phyloP scores from a whole-genome alignment of 1,284 basidiomycete genomes.

The Melanopsichium pennsylvanicum region DNA sequence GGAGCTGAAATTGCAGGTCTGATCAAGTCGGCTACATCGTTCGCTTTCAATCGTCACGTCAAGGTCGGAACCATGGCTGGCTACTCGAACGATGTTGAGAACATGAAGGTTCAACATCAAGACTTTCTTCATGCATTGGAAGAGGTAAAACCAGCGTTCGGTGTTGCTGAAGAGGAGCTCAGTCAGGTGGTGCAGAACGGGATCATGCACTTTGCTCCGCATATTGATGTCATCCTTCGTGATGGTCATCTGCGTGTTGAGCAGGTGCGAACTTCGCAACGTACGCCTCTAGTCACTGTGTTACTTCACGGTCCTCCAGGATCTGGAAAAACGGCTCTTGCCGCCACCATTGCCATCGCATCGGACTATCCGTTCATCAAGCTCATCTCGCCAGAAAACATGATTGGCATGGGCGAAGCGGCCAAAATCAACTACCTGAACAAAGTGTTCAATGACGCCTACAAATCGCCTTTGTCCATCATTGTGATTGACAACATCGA shows the following conservation, averaged over 20 bases:
- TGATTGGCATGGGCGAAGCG: conserved; percentile 91
- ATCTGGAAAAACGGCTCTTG: conserved; percentile 93
- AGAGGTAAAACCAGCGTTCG: conserved; percentile 95
- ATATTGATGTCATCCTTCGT: conserved; percentile 78
- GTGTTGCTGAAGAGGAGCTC: conserved; percentile 96
- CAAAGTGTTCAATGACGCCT: conserved; percentile 94
- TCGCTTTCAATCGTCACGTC: conserved; percentile 96
- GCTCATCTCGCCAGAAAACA: conserved; percentile 91
- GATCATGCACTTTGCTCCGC: conserved; percentile 85
- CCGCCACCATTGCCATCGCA: conserved; percentile 89
- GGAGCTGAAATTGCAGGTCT: conserved; percentile 96
- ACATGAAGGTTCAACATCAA: conserved; percentile 83
- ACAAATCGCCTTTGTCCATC: conserved; percentile 95
- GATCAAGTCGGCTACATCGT: conserved; percentile 97
- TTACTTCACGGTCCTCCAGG: conserved; percentile 87
- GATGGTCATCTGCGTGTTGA: conserved; percentile 93
- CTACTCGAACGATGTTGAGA: conserved; percentile 92
- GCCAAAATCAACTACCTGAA: conserved; percentile 92
- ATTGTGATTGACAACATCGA: conserved; percentile 82
- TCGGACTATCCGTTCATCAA: conserved; percentile 98
- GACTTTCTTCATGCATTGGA: conserved; percentile 93
- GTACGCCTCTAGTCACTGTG: conserved; percentile 90
- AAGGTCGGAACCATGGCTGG: conserved; percentile 97
- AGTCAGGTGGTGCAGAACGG: conserved; percentile 94
- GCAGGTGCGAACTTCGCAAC: conserved; percentile 87